Evolutionary conservation across 441 rosid genomes (phyloP), one percentile per base, ranked within the genome.

Genomic region (Euphorbia neoarborescens): DNA sequence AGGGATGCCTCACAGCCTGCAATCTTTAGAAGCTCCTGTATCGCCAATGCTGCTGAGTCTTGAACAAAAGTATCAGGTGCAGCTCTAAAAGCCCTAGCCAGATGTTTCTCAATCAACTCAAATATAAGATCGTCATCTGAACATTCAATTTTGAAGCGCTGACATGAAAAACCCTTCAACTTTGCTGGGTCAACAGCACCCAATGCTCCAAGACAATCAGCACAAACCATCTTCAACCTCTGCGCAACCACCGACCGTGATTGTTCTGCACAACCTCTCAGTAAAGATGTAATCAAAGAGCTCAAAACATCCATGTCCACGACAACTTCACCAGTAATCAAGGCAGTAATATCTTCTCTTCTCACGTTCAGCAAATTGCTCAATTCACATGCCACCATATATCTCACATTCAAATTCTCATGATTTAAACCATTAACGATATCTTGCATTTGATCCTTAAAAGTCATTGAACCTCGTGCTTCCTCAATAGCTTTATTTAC

Each of bases 171-270:
- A 65, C 81, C 90, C 81, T 80, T 89, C 68, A 95, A 87, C 84
- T 95, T 95, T 74, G 99, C 98, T 75, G 99, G 99, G 81, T 95
- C 99, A 82, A 95, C 89, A 24, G 99, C 98, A 82, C 99, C 99
- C 62, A 95, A 76, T 71, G 97, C 94, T 76, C 99, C 99, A 65
- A 95, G 89, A 86, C 98, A 91, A 82, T 91, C 96, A 62, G 94
- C 99, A 81, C 95, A 95, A 57, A 91, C 90, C 81, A 90, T 80
- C 84, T 95, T 95, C 76, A 92, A 84, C 82, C 88, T 81, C 82
- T 95, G 96, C 57, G 98, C 99, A 75, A 95, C 97, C 24, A 76
- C 63, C 66, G 96, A 92, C 81, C 99, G 89, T 54, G 98, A 95
- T 84, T 95, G 97, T 87, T 95, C 98, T 54, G 99, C 96, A 82